Conservation (phyloP, 2,329 filamentous ascomycete genomes). For the Xylaria sp. region DNA sequence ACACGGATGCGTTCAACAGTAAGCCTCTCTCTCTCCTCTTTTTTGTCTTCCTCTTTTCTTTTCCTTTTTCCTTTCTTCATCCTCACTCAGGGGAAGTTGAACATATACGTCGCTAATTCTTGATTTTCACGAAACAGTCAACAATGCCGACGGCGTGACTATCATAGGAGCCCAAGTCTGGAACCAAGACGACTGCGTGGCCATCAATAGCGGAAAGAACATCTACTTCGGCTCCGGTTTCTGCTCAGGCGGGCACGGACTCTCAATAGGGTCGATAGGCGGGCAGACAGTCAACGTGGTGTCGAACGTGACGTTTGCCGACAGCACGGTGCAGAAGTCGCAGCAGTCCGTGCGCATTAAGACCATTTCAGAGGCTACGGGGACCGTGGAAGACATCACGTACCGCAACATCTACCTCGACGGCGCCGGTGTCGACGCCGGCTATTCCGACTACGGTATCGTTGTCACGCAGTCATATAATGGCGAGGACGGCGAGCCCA, state of each 20-base stretch:
- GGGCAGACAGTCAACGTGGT: constrained; percentile 58
- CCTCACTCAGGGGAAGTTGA: background rate
- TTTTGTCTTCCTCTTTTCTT: too few relatives aligned
- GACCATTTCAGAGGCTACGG: constrained; percentile 63
- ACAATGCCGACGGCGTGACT: constrained; percentile 58
- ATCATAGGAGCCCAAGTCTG: constrained; percentile 63
- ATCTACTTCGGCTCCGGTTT: constrained; percentile 56
- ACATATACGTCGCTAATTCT: background rate
- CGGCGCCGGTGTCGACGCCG: constrained; percentile 23
- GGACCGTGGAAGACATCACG: constrained; percentile 62
- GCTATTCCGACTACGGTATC: constrained; percentile 59
- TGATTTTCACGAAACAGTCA: constrained; percentile 46
- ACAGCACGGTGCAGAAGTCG: constrained; percentile 61
- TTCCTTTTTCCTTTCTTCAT: background rate
- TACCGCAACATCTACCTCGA: constrained; percentile 60
- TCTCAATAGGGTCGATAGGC: constrained; percentile 48
- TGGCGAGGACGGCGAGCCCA: constrained; percentile 56
- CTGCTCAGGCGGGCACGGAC: constrained; percentile 64
- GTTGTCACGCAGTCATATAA: constrained; percentile 69
- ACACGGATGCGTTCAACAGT: constrained; percentile 66
- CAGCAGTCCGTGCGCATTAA: constrained; percentile 70
- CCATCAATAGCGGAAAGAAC: constrained; percentile 64
- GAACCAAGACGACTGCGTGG: constrained; percentile 71
- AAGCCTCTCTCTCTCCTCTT: background rate
- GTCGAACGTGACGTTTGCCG: constrained; percentile 61